These are phyloP conservation scores for Teunomyces barrocoloradensis DNA, from an alignment of 805 yeast species.

Conservation along the genomic window DNA sequence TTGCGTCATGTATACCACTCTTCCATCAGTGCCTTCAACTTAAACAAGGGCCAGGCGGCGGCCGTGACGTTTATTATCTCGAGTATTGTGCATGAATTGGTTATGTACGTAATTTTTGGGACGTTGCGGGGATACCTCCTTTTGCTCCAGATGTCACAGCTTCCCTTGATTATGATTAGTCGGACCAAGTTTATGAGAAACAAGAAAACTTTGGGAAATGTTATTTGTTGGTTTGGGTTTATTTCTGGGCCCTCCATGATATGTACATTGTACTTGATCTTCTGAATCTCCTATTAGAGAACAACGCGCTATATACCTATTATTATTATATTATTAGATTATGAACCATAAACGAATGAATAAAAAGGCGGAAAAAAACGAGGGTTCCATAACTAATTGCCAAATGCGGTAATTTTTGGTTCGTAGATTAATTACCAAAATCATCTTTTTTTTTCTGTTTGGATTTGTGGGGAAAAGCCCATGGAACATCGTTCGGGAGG, in stretches of 20 bases:
- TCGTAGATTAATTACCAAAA: background rate
- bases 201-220: constrained; percentile 66
- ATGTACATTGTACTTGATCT: constrained; percentile 75
- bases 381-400: background rate
- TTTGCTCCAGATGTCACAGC: constrained; percentile 79
- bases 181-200: constrained; percentile 56
- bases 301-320: background rate
- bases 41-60: constrained; percentile 69
- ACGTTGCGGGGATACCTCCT: constrained; percentile 79
- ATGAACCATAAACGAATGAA: background rate
- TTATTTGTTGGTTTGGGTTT: constrained; percentile 88
- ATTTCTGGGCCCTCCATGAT: constrained; percentile 86
- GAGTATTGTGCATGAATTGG: constrained; percentile 82
- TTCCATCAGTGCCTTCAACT: constrained; percentile 69
- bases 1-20: constrained; percentile 93
- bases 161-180: constrained; percentile 71
- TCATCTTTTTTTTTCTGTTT: background rate
- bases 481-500: too few relatives aligned
- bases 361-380: background rate
- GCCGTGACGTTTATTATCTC: constrained; percentile 76
- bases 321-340: background rate
- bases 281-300: constrained; percentile 1
- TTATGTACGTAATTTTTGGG: constrained; percentile 85
- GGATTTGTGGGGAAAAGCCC: background rate
- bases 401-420: background rate